These are phyloP conservation scores for Cyanodermella asteris DNA, from an alignment of 2,329 filamentous ascomycete genomes.

Conservation along the genomic window DNA sequence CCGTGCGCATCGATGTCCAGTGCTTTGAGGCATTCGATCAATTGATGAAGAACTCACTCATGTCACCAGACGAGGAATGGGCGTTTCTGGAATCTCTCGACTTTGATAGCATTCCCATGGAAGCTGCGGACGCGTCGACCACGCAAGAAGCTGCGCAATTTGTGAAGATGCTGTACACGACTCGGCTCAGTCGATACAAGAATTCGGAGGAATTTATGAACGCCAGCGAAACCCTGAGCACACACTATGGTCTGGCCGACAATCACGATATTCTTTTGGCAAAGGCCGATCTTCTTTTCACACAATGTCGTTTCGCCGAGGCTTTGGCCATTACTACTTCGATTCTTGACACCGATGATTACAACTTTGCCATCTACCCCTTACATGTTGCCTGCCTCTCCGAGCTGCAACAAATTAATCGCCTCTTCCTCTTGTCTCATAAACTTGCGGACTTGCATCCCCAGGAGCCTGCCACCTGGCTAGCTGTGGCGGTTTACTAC, in stretches of 20 bases:
- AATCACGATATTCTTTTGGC: slow-evolving; percentile 85
- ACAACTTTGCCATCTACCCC: slow-evolving; percentile 76
- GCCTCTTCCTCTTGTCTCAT: slow-evolving; percentile 78
- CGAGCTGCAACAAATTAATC: slow-evolving; percentile 68
- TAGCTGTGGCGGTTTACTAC: slow-evolving; percentile 91
- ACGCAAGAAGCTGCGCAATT: slow-evolving; percentile 83
- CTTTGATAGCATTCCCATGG: slow-evolving; percentile 59
- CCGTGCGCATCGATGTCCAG: slow-evolving; percentile 87
- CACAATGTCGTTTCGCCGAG: slow-evolving; percentile 80
- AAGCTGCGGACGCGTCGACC: slow-evolving; percentile 36
- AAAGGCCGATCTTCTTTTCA: slow-evolving; percentile 77
- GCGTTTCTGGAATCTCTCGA: slow-evolving; percentile 70
- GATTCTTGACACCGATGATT: slow-evolving; percentile 63
- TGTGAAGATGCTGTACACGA: slow-evolving; percentile 89
- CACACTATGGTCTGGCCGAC: slow-evolving; percentile 67
- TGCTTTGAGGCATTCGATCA: slow-evolving; percentile 98
- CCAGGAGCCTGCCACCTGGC: slow-evolving; percentile 75
- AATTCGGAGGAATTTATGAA: slow-evolving; percentile 63
- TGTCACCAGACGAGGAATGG: slow-evolving; percentile 78
- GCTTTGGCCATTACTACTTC: slow-evolving; percentile 65
- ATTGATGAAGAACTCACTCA: slow-evolving; percentile 85
- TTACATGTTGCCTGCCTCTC: slow-evolving; percentile 80
- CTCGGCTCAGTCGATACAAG: slow-evolving; percentile 82
- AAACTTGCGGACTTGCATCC: slow-evolving; percentile 82
- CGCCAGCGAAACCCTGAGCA: slow-evolving; percentile 76